Conservation (phyloP, 139 green algal genomes). For the Spirogloea muscicola region DNA sequence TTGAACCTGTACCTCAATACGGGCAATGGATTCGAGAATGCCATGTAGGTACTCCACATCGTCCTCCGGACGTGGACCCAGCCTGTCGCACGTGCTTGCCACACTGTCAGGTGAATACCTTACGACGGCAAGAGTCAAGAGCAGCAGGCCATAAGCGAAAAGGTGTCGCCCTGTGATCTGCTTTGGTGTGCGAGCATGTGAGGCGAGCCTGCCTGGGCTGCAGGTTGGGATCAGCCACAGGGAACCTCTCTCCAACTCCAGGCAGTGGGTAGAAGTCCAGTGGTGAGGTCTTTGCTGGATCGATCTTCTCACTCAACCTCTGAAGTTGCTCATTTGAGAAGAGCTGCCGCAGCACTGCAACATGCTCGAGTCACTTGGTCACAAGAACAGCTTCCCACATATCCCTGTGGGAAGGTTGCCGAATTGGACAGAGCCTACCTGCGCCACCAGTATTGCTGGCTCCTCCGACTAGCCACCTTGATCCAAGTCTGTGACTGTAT, state of each 20-base stretch:
- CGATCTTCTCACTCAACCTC: conserved; percentile 58
- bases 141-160: too few relatives aligned
- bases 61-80: conserved; percentile 57
- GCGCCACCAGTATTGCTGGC: conserved; percentile 85
- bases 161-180: background rate
- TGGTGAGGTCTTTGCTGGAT: conserved; percentile 47
- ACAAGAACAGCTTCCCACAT: too few relatives aligned
- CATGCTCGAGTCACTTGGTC: too few relatives aligned
- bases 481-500: conserved; percentile 85
- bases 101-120: too few relatives aligned
- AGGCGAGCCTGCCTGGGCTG: conserved; percentile 12
- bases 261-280: conserved; percentile 86
- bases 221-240: conserved; percentile 69
- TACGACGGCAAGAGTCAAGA: too few relatives aligned
- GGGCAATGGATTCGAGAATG: conserved; percentile 77
- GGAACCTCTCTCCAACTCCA: conserved; percentile 79
- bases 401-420: too few relatives aligned
- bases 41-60: conserved; percentile 53
- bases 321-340: conserved; percentile 73
- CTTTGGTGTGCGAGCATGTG: background rate
- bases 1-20: conserved; percentile 61
- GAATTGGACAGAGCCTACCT: too few relatives aligned
- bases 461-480: conserved; percentile 78
- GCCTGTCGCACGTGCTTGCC: conserved; percentile 53
- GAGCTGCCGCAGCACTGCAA: conserved; percentile 70